phyloP scores from a whole-genome alignment of 495 filamentous ascomycete species.

The Schizothecium vesticola region DNA sequence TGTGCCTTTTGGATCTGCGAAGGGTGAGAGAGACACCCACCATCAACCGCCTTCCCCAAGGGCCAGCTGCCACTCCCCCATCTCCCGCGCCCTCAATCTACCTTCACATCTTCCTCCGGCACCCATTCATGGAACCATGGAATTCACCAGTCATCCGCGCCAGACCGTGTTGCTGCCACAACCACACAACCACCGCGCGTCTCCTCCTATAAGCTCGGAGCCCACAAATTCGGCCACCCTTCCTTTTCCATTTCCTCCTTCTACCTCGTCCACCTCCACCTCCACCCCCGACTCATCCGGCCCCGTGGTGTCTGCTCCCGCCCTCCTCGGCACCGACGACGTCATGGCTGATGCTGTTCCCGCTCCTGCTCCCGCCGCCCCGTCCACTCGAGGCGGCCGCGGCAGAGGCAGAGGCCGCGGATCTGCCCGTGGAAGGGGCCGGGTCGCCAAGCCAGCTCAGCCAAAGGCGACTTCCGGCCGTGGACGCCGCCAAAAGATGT shows the following conservation, averaged over 20 bases:
- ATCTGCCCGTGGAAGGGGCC: slow-evolving; percentile 19
- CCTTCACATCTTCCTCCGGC: neutral
- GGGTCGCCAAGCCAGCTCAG: slow-evolving; percentile 29
- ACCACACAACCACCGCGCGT: slow-evolving; percentile 3
- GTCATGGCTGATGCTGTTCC: slow-evolving; percentile 17
- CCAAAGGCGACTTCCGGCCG: slow-evolving; percentile 32
- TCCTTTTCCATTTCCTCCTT: neutral
- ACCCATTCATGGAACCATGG: slow-evolving; percentile 28
- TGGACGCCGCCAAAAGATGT: slow-evolving; percentile 41
- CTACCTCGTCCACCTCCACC: neutral
- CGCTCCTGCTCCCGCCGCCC: slow-evolving; percentile 16
- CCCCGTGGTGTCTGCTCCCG: slow-evolving; percentile 9
- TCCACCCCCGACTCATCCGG: neutral
- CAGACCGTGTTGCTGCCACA: slow-evolving; percentile 20
- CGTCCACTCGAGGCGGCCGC: slow-evolving; percentile 19
- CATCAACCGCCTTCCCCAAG: neutral
- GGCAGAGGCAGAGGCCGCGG: slow-evolving; percentile 28
- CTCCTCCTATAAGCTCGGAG: neutral
- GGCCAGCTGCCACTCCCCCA: neutral
- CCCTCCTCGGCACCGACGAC: slow-evolving; percentile 19
- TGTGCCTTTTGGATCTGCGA: neutral
- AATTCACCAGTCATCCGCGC: slow-evolving; percentile 17
- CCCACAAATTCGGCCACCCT: slow-evolving; percentile 7
- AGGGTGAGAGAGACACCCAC: neutral
- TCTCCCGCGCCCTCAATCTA: neutral